These are phyloP conservation scores for Antitrichia curtipendula DNA, from an alignment of 225 moss, liverwort and hornwort genomes.

Conservation along the genomic window DNA sequence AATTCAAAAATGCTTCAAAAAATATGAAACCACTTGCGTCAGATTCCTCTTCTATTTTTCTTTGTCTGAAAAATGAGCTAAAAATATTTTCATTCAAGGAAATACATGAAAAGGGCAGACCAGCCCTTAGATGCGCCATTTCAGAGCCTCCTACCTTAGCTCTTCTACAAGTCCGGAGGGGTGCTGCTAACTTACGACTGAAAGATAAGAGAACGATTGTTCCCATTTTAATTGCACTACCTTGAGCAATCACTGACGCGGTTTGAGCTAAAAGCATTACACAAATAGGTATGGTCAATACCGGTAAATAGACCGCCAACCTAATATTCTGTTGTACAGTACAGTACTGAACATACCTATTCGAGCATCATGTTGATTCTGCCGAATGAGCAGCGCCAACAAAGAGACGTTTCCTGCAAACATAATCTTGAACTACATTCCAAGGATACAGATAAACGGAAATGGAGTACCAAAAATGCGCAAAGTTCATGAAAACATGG, in stretches of 20 bases:
- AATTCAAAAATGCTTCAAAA: too few species aligned
- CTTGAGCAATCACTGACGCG: neutral
- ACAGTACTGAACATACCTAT: neutral
- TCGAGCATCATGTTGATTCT: neutral
- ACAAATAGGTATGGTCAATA: neutral
- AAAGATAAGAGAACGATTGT: neutral
- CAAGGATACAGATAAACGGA: neutral
- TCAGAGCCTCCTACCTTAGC: too few species aligned
- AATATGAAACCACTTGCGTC: too few species aligned
- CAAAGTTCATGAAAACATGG: neutral
- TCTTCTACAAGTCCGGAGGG: neutral
- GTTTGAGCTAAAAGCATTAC: neutral
- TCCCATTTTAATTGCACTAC: neutral
- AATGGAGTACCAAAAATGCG: neutral
- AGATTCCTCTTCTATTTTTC: too few species aligned
- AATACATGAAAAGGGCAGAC: too few species aligned
- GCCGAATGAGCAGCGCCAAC: neutral
- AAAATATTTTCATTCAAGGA: too few species aligned
- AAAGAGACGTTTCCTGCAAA: neutral
- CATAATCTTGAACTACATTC: neutral
- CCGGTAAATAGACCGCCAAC: neutral
- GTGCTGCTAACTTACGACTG: too few species aligned
- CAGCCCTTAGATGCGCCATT: too few species aligned
- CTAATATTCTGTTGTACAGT: neutral
- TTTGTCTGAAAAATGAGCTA: too few species aligned